These are phyloP conservation scores for Ogataea pignaliae DNA, from an alignment of 805 yeast genomes.

Conservation along the genomic window DNA sequence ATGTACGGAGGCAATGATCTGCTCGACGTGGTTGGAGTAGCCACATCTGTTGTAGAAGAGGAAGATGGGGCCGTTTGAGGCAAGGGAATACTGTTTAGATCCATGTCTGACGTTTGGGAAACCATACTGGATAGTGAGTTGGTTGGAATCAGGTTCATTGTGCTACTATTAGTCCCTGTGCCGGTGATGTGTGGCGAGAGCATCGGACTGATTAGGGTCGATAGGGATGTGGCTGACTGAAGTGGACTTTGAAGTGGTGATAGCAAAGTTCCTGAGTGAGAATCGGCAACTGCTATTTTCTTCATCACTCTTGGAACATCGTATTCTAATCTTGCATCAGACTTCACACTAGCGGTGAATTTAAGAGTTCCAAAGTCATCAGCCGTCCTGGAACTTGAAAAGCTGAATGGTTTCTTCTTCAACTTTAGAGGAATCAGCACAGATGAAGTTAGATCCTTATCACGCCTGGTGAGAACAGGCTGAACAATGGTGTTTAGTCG, in stretches of 20 bases:
- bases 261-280: neutral
- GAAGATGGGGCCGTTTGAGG: too few relatives aligned
- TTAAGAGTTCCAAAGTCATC: constrained; percentile 11
- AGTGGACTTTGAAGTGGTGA: constrained; percentile 5
- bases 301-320: constrained; percentile 16
- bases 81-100: constrained; percentile 6
- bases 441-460: neutral
- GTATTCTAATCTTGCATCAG: constrained; percentile 10
- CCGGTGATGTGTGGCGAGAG: too few relatives aligned
- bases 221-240: constrained; percentile 1
- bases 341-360: constrained; percentile 4
- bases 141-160: neutral
- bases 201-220: too few relatives aligned
- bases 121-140: constrained; percentile 1
- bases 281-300: constrained; percentile 9
- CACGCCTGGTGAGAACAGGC: neutral
- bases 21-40: constrained; percentile 2
- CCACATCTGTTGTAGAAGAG: neutral
- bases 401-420: constrained; percentile 15
- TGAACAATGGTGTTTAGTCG: constrained; percentile 9
- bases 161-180: too few relatives aligned
- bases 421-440: constrained; percentile 9
- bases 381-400: constrained; percentile 9
- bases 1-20: constrained; percentile 6
- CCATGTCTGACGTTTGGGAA: constrained; percentile 1